phyloP scores from a whole-genome alignment of 2,329 filamentous ascomycete genomes.

The Neopestalotiopsis sp. region DNA sequence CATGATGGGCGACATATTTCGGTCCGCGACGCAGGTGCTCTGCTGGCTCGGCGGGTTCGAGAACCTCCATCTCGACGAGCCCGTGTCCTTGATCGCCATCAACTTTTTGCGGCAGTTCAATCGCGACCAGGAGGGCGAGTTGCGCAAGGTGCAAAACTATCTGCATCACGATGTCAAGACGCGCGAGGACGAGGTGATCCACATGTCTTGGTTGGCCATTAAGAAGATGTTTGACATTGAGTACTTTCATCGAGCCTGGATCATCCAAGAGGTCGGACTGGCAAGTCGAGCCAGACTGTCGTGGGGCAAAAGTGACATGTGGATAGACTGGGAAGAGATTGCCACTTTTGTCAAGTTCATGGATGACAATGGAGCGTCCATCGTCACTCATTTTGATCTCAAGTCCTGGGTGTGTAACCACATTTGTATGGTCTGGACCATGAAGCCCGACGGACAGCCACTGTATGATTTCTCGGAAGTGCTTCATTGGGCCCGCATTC shows the following conservation, averaged over 20 bases:
- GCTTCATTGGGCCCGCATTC: slow-evolving; percentile 15
- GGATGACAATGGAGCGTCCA: not conserved
- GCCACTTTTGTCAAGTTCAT: slow-evolving; percentile 6
- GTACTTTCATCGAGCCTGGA: slow-evolving; percentile 17
- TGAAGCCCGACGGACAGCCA: slow-evolving; percentile 8
- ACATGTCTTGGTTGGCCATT: slow-evolving; percentile 16
- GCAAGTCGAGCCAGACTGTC: not conserved
- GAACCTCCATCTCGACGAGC: slow-evolving; percentile 8
- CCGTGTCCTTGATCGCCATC: slow-evolving; percentile 7
- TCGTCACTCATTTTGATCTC: slow-evolving; percentile 6
- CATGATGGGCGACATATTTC: slow-evolving; percentile 14
- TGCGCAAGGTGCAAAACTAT: slow-evolving; percentile 12
- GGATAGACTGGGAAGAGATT: slow-evolving; percentile 8
- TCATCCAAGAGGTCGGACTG: slow-evolving; percentile 16
- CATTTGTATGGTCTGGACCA: slow-evolving; percentile 13
- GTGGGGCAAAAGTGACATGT: slow-evolving; percentile 7
- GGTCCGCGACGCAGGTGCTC: not conserved
- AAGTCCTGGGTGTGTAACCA: slow-evolving; percentile 17
- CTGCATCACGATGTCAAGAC: slow-evolving; percentile 11
- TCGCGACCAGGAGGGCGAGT: not conserved
- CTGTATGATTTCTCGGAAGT: slow-evolving; percentile 8
- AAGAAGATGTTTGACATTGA: slow-evolving; percentile 15
- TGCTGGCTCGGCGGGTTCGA: slow-evolving; percentile 16
- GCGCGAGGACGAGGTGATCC: slow-evolving; percentile 8
- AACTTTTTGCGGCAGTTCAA: slow-evolving; percentile 16